A percentile compares a stretch with the other conserved stretches of the same genome.
Evolutionary conservation across 1,284 basidiomycete species (phyloP).

Genomic region (Ustilago trichophora): DNA sequence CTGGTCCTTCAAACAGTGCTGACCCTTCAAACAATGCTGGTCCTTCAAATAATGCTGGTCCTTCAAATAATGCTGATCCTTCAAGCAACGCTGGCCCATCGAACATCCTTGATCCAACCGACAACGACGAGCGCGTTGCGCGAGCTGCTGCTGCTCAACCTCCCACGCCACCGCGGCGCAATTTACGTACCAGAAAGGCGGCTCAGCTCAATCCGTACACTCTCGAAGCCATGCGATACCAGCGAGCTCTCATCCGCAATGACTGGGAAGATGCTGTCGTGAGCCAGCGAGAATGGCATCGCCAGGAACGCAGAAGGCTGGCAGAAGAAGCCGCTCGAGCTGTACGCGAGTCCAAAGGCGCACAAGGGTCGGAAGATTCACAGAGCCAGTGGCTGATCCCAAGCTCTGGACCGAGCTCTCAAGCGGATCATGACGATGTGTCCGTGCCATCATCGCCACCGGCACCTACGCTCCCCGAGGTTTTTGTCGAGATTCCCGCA

Average conservation of each 20-base stretch:
- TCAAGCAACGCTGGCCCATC: not conserved
- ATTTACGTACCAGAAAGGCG: slow-evolving; percentile 63
- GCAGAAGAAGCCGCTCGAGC: slow-evolving; percentile 35
- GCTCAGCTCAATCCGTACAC: slow-evolving; percentile 68
- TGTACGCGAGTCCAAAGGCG: slow-evolving; percentile 10
- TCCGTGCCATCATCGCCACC: slow-evolving; percentile 15
- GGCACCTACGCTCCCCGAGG: slow-evolving; percentile 4
- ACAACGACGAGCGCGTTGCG: slow-evolving; percentile 24
- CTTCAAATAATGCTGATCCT: too few species aligned
- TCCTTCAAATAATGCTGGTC: too few species aligned
- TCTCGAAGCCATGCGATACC: slow-evolving; percentile 65
- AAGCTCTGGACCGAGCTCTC: slow-evolving; percentile 38
- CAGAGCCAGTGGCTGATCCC: slow-evolving; percentile 44
- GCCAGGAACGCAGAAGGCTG: slow-evolving; percentile 40
- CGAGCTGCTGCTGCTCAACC: slow-evolving; percentile 32
- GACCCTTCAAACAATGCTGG: too few species aligned
- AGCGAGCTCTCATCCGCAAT: slow-evolving; percentile 62
- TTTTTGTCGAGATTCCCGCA: slow-evolving; percentile 26
- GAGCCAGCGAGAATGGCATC: slow-evolving; percentile 54
- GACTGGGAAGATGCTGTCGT: slow-evolving; percentile 68
- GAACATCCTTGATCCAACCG: not conserved
- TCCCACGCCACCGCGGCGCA: slow-evolving; percentile 42
- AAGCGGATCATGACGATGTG: slow-evolving; percentile 23
- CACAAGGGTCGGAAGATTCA: slow-evolving; percentile 18
- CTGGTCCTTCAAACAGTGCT: too few species aligned